Conservation (phyloP, 1,139 yeast species). For the Geotrichum restrictum region DNA sequence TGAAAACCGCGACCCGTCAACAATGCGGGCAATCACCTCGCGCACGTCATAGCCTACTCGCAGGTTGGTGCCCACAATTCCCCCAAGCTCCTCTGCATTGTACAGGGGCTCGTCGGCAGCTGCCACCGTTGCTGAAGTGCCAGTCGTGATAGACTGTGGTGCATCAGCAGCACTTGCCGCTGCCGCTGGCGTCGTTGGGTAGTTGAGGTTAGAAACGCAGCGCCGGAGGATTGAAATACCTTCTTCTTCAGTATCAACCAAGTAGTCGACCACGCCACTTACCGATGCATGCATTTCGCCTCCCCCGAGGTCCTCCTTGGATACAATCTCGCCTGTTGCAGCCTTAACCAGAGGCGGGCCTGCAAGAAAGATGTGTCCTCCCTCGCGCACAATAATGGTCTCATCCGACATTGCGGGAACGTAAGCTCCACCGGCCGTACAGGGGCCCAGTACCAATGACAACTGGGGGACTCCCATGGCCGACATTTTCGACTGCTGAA, state of each 20-base stretch:
- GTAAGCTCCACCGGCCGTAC: constrained; percentile 42
- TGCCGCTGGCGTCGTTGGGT: constrained; percentile 24
- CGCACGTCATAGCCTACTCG: constrained; percentile 37
- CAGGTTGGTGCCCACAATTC: constrained; percentile 37
- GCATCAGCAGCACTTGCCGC: constrained; percentile 11
- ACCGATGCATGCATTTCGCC: constrained; percentile 39
- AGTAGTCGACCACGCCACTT: constrained; percentile 38
- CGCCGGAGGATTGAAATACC: constrained; percentile 36
- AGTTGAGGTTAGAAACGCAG: constrained; percentile 34
- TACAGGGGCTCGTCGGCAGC: constrained; percentile 35
- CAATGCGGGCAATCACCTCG: constrained; percentile 38
- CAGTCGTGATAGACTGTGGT: too few relatives aligned
- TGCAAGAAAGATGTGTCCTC: constrained; percentile 39
- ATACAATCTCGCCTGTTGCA: constrained; percentile 39
- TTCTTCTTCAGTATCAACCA: constrained; percentile 38
- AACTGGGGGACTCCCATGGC: constrained; percentile 37
- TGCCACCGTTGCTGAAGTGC: too few relatives aligned
- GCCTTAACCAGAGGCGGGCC: constrained; percentile 41
- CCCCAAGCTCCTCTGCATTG: constrained; percentile 36
- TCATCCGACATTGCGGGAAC: constrained; percentile 41
- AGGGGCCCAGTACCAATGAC: constrained; percentile 39
- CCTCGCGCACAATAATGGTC: constrained; percentile 37
- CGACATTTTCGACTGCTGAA: constrained; percentile 38
- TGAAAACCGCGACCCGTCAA: constrained; percentile 37
- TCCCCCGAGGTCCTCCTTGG: constrained; percentile 40